These are phyloP conservation scores for Vanrija sp. DNA, from an alignment of 1,284 basidiomycete species.

Conservation along the genomic window DNA sequence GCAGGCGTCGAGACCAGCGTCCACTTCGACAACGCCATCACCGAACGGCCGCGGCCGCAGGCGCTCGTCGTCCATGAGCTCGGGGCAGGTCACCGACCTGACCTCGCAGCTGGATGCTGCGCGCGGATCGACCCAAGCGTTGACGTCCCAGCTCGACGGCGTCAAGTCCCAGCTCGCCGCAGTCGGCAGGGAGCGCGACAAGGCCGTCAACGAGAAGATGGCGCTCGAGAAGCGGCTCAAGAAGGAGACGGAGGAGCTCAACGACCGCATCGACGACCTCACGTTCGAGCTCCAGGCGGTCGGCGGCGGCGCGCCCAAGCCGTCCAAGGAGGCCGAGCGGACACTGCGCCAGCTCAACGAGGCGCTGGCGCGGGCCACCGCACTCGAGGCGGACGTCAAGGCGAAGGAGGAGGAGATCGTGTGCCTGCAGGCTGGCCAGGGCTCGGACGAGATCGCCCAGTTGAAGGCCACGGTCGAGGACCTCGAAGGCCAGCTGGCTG, in stretches of 20 bases:
- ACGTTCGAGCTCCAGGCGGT: constrained; percentile 41
- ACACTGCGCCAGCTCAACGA: constrained; percentile 7
- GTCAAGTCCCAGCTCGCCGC: constrained; percentile 32
- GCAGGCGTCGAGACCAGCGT: not conserved
- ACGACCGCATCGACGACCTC: constrained; percentile 38
- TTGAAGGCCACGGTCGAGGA: constrained; percentile 12
- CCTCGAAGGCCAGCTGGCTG: constrained; percentile 20
- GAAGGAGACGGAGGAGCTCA: constrained; percentile 32
- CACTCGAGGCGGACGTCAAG: not conserved
- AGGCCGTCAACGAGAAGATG: constrained; percentile 46
- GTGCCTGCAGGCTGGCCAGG: not conserved
- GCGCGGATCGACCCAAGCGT: not conserved
- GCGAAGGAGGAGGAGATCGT: constrained; percentile 6
- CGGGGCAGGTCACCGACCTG: constrained; percentile 25
- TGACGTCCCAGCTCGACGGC: constrained; percentile 18
- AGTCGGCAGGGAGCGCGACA: constrained; percentile 32
- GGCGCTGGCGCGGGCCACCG: not conserved
- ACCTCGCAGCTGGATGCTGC: constrained; percentile 20
- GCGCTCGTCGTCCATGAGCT: constrained; percentile 28
- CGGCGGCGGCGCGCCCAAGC: constrained; percentile 5
- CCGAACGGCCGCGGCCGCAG: not conserved
- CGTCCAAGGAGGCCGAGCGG: constrained; percentile 24
- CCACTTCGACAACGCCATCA: not conserved
- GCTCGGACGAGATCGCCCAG: not conserved
- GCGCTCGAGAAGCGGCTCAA: constrained; percentile 34